A percentile compares a stretch with the other conserved stretches of the same genome.
phyloP scores from a whole-genome alignment of 495 filamentous ascomycete species.

The Talaromyces trachyspermus region DNA sequence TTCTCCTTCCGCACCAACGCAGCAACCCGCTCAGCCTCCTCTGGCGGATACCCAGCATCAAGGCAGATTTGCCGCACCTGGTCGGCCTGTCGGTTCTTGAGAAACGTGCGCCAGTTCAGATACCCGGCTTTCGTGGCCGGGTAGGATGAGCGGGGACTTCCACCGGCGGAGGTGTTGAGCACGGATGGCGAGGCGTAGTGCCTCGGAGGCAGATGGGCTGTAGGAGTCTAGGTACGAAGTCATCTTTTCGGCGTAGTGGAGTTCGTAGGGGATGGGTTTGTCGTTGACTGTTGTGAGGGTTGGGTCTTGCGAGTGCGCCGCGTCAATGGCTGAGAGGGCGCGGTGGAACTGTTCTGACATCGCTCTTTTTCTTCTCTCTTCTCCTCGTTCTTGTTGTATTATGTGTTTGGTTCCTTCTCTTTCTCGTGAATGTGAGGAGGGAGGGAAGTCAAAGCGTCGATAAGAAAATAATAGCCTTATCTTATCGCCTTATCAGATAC shows the following conservation, averaged over 20 bases:
- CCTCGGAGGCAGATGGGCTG: conserved; percentile 49
- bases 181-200: conserved; percentile 64
- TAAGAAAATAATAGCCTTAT: too few relatives aligned
- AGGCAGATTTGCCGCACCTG: conserved; percentile 48
- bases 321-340: conserved; percentile 61
- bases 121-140: conserved; percentile 65
- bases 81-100: conserved; percentile 63
- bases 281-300: conserved; percentile 23
- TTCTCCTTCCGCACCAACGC: conserved; percentile 60
- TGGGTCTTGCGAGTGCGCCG: conserved; percentile 65
- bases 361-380: conserved; percentile 5
- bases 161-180: conserved; percentile 79
- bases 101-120: conserved; percentile 62
- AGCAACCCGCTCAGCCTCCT: conserved; percentile 47
- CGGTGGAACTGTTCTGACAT: conserved; percentile 27
- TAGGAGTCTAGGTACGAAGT: conserved; percentile 55
- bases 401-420: background rate
- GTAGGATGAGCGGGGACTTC: conserved; percentile 66
- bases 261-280: conserved; percentile 55
- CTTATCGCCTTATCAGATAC: too few relatives aligned
- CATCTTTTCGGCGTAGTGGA: conserved; percentile 75
- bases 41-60: conserved; percentile 38
- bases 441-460: too few relatives aligned
- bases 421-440: background rate
- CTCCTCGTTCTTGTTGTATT: background rate